Evolutionary conservation across 1,139 yeast species (phyloP).

Genomic region (Candida neerlandica): DNA sequence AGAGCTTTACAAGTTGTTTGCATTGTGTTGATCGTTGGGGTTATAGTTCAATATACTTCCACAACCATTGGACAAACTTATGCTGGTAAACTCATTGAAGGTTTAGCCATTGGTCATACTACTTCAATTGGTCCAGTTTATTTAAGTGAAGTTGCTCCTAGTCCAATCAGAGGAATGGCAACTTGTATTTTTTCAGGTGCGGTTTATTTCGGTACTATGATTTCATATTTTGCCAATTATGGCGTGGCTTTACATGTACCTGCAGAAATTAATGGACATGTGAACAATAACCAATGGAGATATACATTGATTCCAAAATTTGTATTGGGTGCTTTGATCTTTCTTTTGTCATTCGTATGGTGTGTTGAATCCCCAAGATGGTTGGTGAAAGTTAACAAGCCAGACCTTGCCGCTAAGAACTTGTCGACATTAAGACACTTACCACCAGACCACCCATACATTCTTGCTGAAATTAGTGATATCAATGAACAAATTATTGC

Average conservation of each 20-base stretch:
- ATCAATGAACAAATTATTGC: constrained; percentile 48
- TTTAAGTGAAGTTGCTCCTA: constrained; percentile 55
- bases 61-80: constrained; percentile 49
- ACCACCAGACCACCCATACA: constrained; percentile 52
- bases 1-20: constrained; percentile 51
- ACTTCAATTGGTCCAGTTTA: constrained; percentile 56
- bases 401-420: constrained; percentile 36
- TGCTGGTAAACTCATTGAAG: constrained; percentile 58
- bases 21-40: constrained; percentile 48
- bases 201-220: constrained; percentile 56
- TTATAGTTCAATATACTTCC: constrained; percentile 51
- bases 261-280: constrained; percentile 11
- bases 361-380: constrained; percentile 52
- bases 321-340: constrained; percentile 44
- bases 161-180: constrained; percentile 53
- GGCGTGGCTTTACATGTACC: constrained; percentile 40
- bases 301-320: constrained; percentile 41
- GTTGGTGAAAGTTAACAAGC: constrained; percentile 39
- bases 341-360: constrained; percentile 36
- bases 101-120: constrained; percentile 59
- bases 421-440: constrained; percentile 51
- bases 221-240: constrained; percentile 52
- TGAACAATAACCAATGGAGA: constrained; percentile 39
- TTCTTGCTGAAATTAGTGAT: constrained; percentile 54
- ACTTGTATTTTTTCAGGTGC: constrained; percentile 56